phyloP scores from a whole-genome alignment of 345 rosid genomes.

The Cardiospermum halicacabum region DNA sequence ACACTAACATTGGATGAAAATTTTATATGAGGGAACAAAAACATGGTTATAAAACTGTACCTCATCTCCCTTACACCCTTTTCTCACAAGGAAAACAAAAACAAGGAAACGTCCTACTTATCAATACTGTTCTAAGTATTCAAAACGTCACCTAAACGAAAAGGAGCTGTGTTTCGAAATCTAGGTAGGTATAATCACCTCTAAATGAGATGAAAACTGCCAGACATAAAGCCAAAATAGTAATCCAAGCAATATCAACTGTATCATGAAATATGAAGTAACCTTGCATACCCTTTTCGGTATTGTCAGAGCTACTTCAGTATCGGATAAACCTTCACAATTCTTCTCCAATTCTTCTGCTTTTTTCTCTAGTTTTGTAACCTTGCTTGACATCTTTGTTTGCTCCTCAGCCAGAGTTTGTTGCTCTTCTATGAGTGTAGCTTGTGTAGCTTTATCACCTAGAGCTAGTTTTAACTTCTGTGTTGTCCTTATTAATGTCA shows the following conservation, averaged over 20 bases:
- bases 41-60: slow-evolving; percentile 10
- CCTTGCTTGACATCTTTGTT: slow-evolving; percentile 34
- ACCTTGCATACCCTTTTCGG: slow-evolving; percentile 45
- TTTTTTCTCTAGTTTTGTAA: slow-evolving; percentile 39
- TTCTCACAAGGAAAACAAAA: background rate
- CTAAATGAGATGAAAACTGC: slow-evolving; percentile 33
- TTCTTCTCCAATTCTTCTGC: slow-evolving; percentile 48
- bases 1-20: background rate
- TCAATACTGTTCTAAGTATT: slow-evolving; percentile 14
- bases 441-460: slow-evolving; percentile 23
- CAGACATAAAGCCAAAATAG: slow-evolving; percentile 36
- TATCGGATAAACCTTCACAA: slow-evolving; percentile 34
- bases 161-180: slow-evolving; percentile 2
- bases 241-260: slow-evolving; percentile 48
- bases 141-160: slow-evolving; percentile 19
- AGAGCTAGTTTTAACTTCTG: slow-evolving; percentile 33
- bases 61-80: background rate
- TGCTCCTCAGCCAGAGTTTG: slow-evolving; percentile 39
- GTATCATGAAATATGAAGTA: slow-evolving; percentile 44
- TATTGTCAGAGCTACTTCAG: slow-evolving; percentile 44
- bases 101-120: background rate
- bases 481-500: slow-evolving; percentile 40
- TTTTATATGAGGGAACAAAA: slow-evolving; percentile 7
- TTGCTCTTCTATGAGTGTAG: slow-evolving; percentile 36
- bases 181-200: slow-evolving; percentile 56